Percentiles rank a stretch among this genome's conserved stretches.
Evolutionary conservation across 2,329 filamentous ascomycete species (phyloP).

Genomic region (Ampelomyces quisqualis): DNA sequence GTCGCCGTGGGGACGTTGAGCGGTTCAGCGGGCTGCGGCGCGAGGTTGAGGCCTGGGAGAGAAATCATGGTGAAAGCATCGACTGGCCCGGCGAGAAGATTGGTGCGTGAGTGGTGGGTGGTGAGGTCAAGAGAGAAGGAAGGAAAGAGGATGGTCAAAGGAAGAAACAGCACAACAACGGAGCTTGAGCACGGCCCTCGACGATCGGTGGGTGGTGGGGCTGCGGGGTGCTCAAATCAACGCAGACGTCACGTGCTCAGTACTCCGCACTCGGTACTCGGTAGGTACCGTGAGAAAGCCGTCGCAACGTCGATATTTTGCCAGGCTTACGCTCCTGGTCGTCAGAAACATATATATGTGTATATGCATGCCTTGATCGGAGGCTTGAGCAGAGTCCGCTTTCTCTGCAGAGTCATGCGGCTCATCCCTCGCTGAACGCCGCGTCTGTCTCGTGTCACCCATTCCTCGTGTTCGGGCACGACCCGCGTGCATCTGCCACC

Average conservation of each 20-base stretch:
- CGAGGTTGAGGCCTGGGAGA: conserved; percentile 51
- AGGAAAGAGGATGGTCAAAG: conserved; percentile 27
- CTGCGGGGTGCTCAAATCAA: conserved; percentile 4
- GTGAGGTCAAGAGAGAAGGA: neutral
- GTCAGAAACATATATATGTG: neutral
- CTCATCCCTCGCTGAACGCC: conserved; percentile 20
- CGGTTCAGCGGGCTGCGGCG: conserved; percentile 33
- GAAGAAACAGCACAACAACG: neutral
- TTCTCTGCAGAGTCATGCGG: conserved; percentile 10
- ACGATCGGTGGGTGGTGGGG: conserved; percentile 16
- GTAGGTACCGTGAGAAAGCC: too few species aligned
- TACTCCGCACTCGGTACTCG: too few species aligned
- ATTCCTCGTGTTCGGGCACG: conserved; percentile 1
- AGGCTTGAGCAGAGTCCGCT: neutral
- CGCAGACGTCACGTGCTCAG: neutral
- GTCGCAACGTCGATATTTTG: too few species aligned
- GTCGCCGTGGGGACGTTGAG: conserved; percentile 24
- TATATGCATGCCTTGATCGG: neutral
- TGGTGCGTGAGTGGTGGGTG: neutral
- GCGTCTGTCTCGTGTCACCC: conserved; percentile 2
- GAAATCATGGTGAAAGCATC: conserved; percentile 40
- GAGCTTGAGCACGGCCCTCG: conserved; percentile 12
- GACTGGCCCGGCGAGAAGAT: too few species aligned
- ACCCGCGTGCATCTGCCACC: neutral
- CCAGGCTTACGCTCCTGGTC: too few species aligned